These are phyloP conservation scores for Dentipellis fragilis DNA, from an alignment of 768 basidiomycete genomes.

Conservation along the genomic window DNA sequence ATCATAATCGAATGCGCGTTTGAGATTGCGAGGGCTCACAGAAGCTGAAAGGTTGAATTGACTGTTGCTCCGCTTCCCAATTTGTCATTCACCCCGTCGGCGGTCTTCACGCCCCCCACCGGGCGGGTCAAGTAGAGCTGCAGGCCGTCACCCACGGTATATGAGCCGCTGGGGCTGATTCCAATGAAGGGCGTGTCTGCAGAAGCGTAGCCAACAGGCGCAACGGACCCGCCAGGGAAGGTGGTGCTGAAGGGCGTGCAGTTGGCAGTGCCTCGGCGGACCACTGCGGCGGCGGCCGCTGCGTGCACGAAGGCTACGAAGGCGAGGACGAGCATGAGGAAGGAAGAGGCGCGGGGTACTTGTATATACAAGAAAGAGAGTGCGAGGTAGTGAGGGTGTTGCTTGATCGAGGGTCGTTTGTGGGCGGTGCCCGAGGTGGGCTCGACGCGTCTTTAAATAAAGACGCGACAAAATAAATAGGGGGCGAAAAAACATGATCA, in stretches of 20 bases:
- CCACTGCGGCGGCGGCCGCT: not conserved
- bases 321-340: not conserved
- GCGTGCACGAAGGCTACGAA: not conserved
- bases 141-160: slow-evolving; percentile 19
- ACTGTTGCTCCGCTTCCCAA: slow-evolving; percentile 28
- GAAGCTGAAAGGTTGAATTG: slow-evolving; percentile 29
- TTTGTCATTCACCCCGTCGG: slow-evolving; percentile 26
- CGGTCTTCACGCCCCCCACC: slow-evolving; percentile 19
- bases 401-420: no score
- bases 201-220: slow-evolving; percentile 5
- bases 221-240: slow-evolving; percentile 14
- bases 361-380: no score
- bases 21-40: slow-evolving; percentile 13
- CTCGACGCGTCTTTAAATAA: no score
- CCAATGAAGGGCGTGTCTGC: slow-evolving; percentile 18
- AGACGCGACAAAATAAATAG: no score
- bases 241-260: slow-evolving; percentile 21
- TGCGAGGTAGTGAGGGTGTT: no score
- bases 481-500: no score
- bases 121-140: slow-evolving; percentile 25
- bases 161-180: slow-evolving; percentile 22
- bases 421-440: no score
- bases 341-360: not conserved
- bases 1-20: not conserved
- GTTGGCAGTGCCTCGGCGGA: not conserved